phyloP scores from a whole-genome alignment of 164 flowering plant species.

The grape (Vitis vinifera) region DNA sequence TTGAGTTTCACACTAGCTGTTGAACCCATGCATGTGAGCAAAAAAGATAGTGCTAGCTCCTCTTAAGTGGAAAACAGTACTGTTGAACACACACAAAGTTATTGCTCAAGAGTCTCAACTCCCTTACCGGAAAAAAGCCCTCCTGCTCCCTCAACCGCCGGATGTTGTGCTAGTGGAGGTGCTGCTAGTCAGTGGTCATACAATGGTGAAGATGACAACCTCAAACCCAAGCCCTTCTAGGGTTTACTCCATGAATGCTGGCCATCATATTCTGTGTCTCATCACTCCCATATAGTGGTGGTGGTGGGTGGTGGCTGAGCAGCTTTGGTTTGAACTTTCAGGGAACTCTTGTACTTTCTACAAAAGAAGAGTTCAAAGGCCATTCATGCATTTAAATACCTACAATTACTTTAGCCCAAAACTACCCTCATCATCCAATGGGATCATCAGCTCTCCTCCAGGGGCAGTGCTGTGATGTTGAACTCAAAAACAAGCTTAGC shows the following conservation, averaged over 20 bases:
- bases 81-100: not conserved
- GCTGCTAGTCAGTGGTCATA: no score
- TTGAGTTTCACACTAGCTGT: conserved; percentile 44
- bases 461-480: no score
- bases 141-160: not conserved
- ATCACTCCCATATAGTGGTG: not conserved
- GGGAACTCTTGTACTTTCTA: no score
- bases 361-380: no score
- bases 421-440: not conserved
- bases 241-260: conserved; percentile 2
- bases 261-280: not conserved
- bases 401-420: not conserved
- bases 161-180: not conserved
- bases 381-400: conserved; percentile 1
- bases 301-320: conserved; percentile 3
- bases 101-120: not conserved
- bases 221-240: not conserved
- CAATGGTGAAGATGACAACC: not conserved
- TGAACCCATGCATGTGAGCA: conserved; percentile 42
- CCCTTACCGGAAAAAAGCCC: conserved; percentile 12
- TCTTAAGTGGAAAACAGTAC: not conserved
- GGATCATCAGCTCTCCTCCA: not conserved
- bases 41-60: not conserved
- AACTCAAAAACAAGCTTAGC: conserved; percentile 18
- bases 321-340: not conserved